Evolutionary conservation across 2,329 filamentous ascomycete genomes (phyloP).

Genomic region (Didymosphaeria variabile): DNA sequence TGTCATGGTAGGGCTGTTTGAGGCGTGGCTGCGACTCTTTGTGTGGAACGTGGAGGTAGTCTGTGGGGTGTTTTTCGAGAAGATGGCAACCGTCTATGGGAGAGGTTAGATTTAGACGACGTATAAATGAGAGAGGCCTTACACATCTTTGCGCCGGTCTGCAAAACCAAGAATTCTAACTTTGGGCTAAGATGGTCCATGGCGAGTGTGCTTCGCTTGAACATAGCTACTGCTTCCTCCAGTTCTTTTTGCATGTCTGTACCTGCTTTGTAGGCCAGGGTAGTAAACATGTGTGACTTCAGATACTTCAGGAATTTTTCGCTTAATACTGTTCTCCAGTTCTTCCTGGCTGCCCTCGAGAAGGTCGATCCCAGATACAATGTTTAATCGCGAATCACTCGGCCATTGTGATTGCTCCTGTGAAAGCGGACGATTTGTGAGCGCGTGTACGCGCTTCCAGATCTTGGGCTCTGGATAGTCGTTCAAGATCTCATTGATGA

Average conservation of each 20-base stretch:
- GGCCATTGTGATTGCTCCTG: slow-evolving; percentile 48
- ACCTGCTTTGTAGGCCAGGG: slow-evolving; percentile 54
- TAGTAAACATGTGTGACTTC: slow-evolving; percentile 57
- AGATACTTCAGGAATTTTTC: slow-evolving; percentile 46
- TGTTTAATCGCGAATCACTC: slow-evolving; percentile 49
- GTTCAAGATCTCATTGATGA: slow-evolving; percentile 51
- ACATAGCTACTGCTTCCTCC: slow-evolving; percentile 54
- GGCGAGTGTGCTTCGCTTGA: slow-evolving; percentile 49
- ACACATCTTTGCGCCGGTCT: slow-evolving; percentile 50
- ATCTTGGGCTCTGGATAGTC: slow-evolving; percentile 47
- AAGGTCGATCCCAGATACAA: slow-evolving; percentile 56
- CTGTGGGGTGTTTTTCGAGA: slow-evolving; percentile 49
- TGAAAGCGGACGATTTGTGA: slow-evolving; percentile 53
- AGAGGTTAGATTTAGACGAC: not conserved
- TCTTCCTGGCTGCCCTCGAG: slow-evolving; percentile 51
- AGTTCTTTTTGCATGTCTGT: slow-evolving; percentile 51
- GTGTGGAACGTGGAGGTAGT: slow-evolving; percentile 39
- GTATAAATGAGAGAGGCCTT: slow-evolving; percentile 26
- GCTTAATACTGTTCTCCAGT: slow-evolving; percentile 46
- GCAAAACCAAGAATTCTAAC: slow-evolving; percentile 40
- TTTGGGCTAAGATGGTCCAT: slow-evolving; percentile 32
- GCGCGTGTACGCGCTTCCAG: slow-evolving; percentile 51
- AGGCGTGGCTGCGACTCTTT: slow-evolving; percentile 35
- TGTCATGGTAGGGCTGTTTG: slow-evolving; percentile 41
- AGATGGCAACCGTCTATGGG: slow-evolving; percentile 52